Evolutionary conservation across 176 grass and related monocot species (phyloP).

Genomic region (Phoenix dactylifera): DNA sequence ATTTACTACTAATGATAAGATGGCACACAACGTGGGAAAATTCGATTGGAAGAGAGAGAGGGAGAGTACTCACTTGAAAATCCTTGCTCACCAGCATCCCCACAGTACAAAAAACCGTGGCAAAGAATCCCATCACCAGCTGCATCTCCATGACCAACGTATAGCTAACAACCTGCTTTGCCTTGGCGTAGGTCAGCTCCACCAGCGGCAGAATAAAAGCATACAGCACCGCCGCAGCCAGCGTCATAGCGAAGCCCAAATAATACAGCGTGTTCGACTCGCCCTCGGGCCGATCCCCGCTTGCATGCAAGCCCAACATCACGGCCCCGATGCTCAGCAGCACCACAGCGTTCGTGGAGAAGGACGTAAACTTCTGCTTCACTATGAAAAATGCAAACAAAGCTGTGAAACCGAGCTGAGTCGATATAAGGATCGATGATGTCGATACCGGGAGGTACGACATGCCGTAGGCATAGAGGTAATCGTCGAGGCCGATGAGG

Average conservation of each 20-base stretch:
- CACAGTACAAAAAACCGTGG: conserved; percentile 38
- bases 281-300: conserved; percentile 38
- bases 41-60: neutral
- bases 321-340: conserved; percentile 55
- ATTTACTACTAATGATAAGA: too few relatives aligned
- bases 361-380: conserved; percentile 54
- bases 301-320: conserved; percentile 48
- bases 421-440: conserved; percentile 64
- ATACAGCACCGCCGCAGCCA: conserved; percentile 49
- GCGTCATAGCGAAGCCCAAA: conserved; percentile 58
- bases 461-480: conserved; percentile 58
- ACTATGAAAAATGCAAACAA: conserved; percentile 63
- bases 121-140: conserved; percentile 51
- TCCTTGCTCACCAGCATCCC: conserved; percentile 73
- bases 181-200: conserved; percentile 46
- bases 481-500: conserved; percentile 49
- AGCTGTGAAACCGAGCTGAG: conserved; percentile 74
- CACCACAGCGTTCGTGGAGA: conserved; percentile 63
- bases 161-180: conserved; percentile 31
- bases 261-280: conserved; percentile 42
- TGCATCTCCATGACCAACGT: conserved; percentile 83
- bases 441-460: conserved; percentile 77
- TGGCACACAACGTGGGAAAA: too few relatives aligned
- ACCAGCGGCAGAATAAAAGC: conserved; percentile 46
- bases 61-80: conserved; percentile 35